Evolutionary conservation across 176 grass and related monocot genomes (phyloP), one percentile per base, ranked within the genome.

Genomic region (Secale cereale): DNA sequence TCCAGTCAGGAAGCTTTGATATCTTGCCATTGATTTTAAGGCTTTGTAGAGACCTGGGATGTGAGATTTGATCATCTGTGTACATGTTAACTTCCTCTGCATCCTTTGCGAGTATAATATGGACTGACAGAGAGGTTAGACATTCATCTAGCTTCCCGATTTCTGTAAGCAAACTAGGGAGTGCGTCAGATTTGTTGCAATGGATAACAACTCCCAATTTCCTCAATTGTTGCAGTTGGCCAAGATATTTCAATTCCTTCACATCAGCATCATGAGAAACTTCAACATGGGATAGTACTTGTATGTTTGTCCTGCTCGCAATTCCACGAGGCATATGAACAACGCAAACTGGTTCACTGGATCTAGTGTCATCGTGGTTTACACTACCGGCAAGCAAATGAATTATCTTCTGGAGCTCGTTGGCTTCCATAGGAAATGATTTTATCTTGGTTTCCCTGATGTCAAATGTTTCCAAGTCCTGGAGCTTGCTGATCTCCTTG

Each of bases 381-480:
- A 41, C 41, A 68, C 10, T 9, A 40, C 74, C 81, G 0, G 80
- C 62, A 2, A 88, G 31, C 23, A 88, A 32, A 19, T 67, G 80
- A 28, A 52, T 14, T 8, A 88, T 32, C 54, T 57, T 73, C 23
- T 12, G 39, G 1, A 78, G 81, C n/a, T 19, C 2, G 0, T 48
- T 0, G 11, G 61, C 43, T 45, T 33, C 26, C 27, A 5, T n/a
- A 12, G 72, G 32, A 16, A 83, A 33, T 25, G 74, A 28, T 7
- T 43, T 8, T 39, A 87, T 62, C n/a, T 74, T 72, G 39, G 85
- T 87, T 74, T 54, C 33, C 64, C 85, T 61, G 57, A 88, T 77
- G 50, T 79, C 81, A 31, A 88, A n/a, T 63, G 81, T 88, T 29
- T 88, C 35, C 27, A 88, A 33, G 20, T 68, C 16, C 10, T 43